Base-by-base conservation (phyloP, 2,329 filamentous ascomycete species). In the Daldinia sp. region DNA sequence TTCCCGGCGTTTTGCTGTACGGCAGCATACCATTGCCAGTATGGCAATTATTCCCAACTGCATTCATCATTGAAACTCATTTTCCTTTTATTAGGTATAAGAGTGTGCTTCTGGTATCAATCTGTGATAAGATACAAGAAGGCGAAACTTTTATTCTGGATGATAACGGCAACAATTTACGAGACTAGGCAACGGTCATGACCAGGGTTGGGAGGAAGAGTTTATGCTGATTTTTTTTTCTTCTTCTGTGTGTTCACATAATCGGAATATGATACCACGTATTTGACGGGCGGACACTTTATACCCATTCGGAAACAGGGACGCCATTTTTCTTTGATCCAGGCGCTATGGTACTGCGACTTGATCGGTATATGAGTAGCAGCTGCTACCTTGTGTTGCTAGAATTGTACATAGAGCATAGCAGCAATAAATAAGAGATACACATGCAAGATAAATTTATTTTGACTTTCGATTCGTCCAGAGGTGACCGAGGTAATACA, bases 101-200 rank as follows among this genome's bases (percentile, higher is more conserved):
- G 29, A 45, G 37, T 10, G 19, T 21, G 23, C 9, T 55, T 19
- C 37, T 37, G 9, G 7, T 32, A 49, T 30, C 9, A 15, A 55
- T 60, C 23, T 45, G 35, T 15, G 52, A 39, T 23, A 59, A 53
- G 51, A 23, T 54, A 43, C 37, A 61, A 27, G 25, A 53, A 23
- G 39, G 62, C 53, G 54, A 35, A 60, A 45, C 66, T 60, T 34
- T 39, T 3, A 55, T 68, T 69, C 57, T 58, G 61, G 57, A 66
- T 67, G 52, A 60, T 54, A 58, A 59, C 58, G 55, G 52, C 47
- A 68, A 64, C 52, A 64, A 62, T 60, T 66, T 54, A 71, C 63
- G 66, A 69, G 64, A 62, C 57, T 32, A 64, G 55, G 57, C 58
- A 71, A 64, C 62, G 52, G 62, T 69, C 51, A 66, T 51, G 57